Evolutionary conservation across 2,329 filamentous ascomycete genomes (phyloP).

Genomic region (Clonostachys solani): DNA sequence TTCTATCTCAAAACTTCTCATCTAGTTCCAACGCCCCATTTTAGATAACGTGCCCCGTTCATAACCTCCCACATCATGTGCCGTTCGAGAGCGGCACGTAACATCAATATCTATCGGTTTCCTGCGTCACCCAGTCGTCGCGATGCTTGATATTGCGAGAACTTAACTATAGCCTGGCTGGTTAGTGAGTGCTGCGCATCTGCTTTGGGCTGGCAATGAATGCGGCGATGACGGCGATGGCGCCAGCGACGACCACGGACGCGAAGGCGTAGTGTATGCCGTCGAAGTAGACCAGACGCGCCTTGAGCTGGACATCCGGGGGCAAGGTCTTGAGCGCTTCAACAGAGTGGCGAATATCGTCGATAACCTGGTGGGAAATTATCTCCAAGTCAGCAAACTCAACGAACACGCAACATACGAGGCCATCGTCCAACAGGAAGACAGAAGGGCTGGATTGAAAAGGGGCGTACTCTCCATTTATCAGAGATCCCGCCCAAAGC

Average conservation of each 20-base stretch:
- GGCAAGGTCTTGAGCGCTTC: constrained; percentile 49
- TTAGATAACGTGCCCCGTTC: no score
- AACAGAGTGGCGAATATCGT: constrained; percentile 58
- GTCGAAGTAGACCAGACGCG: constrained; percentile 55
- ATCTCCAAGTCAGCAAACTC: constrained; percentile 8
- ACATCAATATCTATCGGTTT: no score
- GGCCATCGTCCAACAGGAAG: neutral
- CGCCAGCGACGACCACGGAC: constrained; percentile 46
- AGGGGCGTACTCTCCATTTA: constrained; percentile 49
- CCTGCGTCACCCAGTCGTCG: no score
- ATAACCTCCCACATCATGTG: no score
- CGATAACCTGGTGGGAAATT: constrained; percentile 42
- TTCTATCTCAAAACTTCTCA: no score
- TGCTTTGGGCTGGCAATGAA: constrained; percentile 19
- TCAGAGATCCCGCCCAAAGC: constrained; percentile 51
- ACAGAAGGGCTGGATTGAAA: neutral
- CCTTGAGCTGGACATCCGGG: constrained; percentile 50
- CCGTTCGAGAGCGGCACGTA: no score
- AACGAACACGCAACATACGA: neutral
- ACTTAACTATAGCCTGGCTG: no score
- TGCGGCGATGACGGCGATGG: constrained; percentile 31
- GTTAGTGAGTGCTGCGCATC: constrained; percentile 21
- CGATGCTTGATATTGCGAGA: no score
- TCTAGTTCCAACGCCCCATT: no score
- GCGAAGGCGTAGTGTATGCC: constrained; percentile 53